Evolutionary conservation across 805 yeast species (phyloP), one percentile per base, ranked within the genome.

Genomic region (Saccharomyces cerevisiae): DNA sequence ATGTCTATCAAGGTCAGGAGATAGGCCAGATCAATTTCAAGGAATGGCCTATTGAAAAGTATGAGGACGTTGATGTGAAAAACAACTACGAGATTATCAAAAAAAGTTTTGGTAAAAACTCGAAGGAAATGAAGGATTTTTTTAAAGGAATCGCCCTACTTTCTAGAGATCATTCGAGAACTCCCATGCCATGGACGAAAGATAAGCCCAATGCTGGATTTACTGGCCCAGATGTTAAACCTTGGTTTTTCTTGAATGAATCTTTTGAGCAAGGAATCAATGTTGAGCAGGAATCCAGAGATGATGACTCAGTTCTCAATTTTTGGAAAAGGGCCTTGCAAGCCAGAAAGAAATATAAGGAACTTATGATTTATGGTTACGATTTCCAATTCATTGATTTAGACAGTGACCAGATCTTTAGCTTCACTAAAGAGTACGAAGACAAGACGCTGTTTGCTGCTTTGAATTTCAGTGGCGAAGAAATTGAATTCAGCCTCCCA

Each of bases 31-130:
- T 74, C 51, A 81, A 81, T 62, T 65, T 79, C 30, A 61, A 68
- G 51, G 62, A 63, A 41, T 79, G 82, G 82, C 70, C 72, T 22
- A 68, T 79, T 52, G 70, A 69, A 21, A 80, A 79, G 61, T 81
- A 79, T 66, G 66, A 71, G 57, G 85, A 82, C 71, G 68, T 83
- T 82, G 74, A 83, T 83, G 51, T 79, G 70, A 41, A 81, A 69
- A 49, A 80, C 79, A 51, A 80, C 73, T 53, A 79, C 76, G 31
- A 29, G 8, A 29, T 29, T 10, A 29, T 29, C 31, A 29, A 6
- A 10, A 10, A 29, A 10, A 29, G 8, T 2, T 29, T 29, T 10
- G 31, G 31, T 6, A 10, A 51, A 8, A 46, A 53, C 30, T 55
- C 60, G 1, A 61, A 52, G 48, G 60, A 53, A 53, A 57, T 69